These are phyloP conservation scores for Sphaceloma murrayae DNA, from an alignment of 2,329 filamentous ascomycete species.

Conservation along the genomic window DNA sequence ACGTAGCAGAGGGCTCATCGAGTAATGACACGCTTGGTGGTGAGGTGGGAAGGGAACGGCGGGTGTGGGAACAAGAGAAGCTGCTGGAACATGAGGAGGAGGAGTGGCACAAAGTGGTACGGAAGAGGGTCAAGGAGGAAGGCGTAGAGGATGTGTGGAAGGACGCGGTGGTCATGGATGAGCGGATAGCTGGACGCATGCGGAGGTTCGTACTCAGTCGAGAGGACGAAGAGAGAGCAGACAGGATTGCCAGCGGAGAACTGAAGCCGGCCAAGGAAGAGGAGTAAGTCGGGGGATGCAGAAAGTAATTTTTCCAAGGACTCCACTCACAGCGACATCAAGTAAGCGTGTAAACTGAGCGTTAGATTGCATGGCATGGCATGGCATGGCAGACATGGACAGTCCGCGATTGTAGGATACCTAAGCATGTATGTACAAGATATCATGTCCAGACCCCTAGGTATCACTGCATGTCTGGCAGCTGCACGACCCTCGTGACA, in stretches of 20 bases:
- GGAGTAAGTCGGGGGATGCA: neutral
- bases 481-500: neutral
- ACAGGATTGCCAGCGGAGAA: conserved; percentile 25
- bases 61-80: conserved; percentile 53
- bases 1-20: too few species aligned
- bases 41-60: conserved; percentile 25
- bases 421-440: conserved; percentile 6
- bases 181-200: conserved; percentile 70
- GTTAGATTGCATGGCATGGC: neutral
- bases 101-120: conserved; percentile 76
- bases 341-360: neutral
- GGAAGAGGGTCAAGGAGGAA: conserved; percentile 45
- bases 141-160: conserved; percentile 58
- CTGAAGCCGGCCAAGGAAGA: neutral
- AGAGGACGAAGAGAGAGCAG: conserved; percentile 60
- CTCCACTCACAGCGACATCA: conserved; percentile 3
- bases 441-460: neutral
- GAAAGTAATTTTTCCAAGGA: neutral
- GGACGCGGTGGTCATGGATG: conserved; percentile 63
- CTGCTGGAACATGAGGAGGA: conserved; percentile 61
- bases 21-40: too few species aligned
- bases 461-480: neutral
- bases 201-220: conserved; percentile 60
- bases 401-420: conserved; percentile 5
- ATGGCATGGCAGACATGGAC: too few species aligned